These are phyloP conservation scores for Coemansia guatemalensis DNA, from an alignment of 192 early-diverging fungal genomes.

Conservation along the genomic window DNA sequence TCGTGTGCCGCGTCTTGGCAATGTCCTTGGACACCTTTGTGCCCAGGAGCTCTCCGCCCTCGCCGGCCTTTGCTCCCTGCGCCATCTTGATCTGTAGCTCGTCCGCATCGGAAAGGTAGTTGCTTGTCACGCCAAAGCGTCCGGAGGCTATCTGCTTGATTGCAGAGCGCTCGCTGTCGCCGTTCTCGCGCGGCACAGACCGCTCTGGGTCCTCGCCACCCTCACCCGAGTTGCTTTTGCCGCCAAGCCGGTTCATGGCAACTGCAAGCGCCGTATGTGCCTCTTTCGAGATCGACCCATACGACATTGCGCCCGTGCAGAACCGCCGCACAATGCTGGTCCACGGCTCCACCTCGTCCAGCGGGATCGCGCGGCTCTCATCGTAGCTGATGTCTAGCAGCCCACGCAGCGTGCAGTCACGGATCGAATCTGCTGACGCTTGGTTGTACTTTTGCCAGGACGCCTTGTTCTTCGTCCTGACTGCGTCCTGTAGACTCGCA, in stretches of 20 bases:
- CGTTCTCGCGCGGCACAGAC: slow-evolving; percentile 68
- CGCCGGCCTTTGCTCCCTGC: slow-evolving; percentile 98
- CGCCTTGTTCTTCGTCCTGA: slow-evolving; percentile 83
- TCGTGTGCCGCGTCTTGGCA: slow-evolving; percentile 88
- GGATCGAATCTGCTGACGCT: slow-evolving; percentile 77
- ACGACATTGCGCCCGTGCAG: slow-evolving; percentile 98
- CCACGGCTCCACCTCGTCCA: slow-evolving; percentile 98
- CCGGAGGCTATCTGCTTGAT: slow-evolving; percentile 99
- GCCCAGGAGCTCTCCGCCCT: slow-evolving; percentile 86
- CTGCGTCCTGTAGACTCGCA: slow-evolving; percentile 93
- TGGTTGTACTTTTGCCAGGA: slow-evolving; percentile 86
- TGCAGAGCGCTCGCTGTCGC: slow-evolving; percentile 82
- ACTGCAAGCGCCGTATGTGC: slow-evolving; percentile 88
- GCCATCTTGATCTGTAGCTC: slow-evolving; percentile 99
- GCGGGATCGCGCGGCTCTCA: slow-evolving; percentile 60
- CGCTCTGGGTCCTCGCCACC: slow-evolving; percentile 94
- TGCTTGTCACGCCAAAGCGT: slow-evolving; percentile 95
- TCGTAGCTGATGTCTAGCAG: slow-evolving; percentile 77
- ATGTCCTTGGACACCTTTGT: slow-evolving; percentile 75
- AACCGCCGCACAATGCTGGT: slow-evolving; percentile 93
- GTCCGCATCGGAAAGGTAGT: slow-evolving; percentile 91
- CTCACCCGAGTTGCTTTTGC: slow-evolving; percentile 98
- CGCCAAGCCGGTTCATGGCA: slow-evolving; percentile 95
- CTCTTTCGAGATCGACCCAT: slow-evolving; percentile 95
- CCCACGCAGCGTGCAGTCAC: slow-evolving; percentile 92